Percentiles rank a stretch among this genome's conserved stretches.
These are phyloP conservation scores for Neopestalotiopsis sp. DNA, from an alignment of 2,329 filamentous ascomycete species.

Conservation along the genomic window DNA sequence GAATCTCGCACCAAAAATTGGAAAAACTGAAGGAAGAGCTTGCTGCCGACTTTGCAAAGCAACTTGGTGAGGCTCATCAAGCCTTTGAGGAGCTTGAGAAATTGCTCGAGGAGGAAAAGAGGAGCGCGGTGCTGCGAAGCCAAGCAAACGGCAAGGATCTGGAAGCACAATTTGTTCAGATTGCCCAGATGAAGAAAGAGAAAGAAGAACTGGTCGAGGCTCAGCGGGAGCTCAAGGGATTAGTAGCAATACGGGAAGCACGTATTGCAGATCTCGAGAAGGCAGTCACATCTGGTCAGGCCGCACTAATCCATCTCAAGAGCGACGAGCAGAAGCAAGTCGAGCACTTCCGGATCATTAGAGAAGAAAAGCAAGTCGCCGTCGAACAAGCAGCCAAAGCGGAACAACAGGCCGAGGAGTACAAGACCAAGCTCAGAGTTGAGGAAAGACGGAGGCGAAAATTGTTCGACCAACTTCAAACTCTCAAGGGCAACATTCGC, in stretches of 20 bases:
- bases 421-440: constrained; percentile 28
- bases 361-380: constrained; percentile 21
- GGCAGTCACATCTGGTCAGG: constrained; percentile 36
- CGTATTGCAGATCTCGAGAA: constrained; percentile 25
- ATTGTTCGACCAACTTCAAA: constrained; percentile 96
- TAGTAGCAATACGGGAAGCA: constrained; percentile 20
- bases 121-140: constrained; percentile 13
- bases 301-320: constrained; percentile 22
- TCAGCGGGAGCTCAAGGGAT: constrained; percentile 21
- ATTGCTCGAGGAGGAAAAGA: constrained; percentile 21
- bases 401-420: constrained; percentile 21
- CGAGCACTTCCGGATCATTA: constrained; percentile 23
- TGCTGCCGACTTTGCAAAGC: constrained; percentile 22
- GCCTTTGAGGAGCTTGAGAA: constrained; percentile 21
- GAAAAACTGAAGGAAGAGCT: constrained; percentile 19
- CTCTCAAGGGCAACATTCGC: constrained; percentile 96
- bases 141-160: constrained; percentile 60
- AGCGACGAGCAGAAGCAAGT: constrained; percentile 24
- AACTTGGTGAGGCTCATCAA: constrained; percentile 21
- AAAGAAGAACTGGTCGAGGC: constrained; percentile 38
- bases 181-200: constrained; percentile 67
- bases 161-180: constrained; percentile 65
- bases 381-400: constrained; percentile 21
- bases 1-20: constrained; percentile 35
- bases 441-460: constrained; percentile 70